Base-by-base conservation (phyloP, 768 basidiomycete genomes). In the Agaricus subrufescens region DNA sequence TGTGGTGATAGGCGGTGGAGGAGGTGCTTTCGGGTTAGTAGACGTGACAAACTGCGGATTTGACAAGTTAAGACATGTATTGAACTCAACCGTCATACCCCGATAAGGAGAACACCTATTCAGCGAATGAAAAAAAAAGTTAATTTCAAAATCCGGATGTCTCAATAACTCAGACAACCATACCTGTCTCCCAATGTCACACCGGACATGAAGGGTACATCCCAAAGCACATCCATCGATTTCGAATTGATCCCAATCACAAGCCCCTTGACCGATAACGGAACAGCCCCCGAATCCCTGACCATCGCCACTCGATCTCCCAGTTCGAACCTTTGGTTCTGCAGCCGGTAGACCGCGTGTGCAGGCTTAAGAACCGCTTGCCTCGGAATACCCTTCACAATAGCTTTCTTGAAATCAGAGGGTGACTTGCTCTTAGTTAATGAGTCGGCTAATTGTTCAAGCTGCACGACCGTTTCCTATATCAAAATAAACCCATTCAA, bases 271-370 rank as follows among this genome's bases (percentile, higher is more conserved):
- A 86, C 87, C 1, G 86, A 85, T 12, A 98, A 75, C 1, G 95
- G 94, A 0, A 98, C 95, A 34, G 88, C 85, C 29, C 95, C 95
- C 0, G 94, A 87, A 66, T 98, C 97, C 62, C 91, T 89, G 1
- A 98, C 94, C 91, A 96, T 97, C 15, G 88, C 89, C 38, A 98
- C 95, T 10, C 97, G 82, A 69, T 99, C 96, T 11, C 96, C 96
- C 5, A 98, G 78, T 0, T 78, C 74, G 66, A 98, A 99, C 11
- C 72, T 74, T 69, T 98, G 97, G 53, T 91, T 89, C 66, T 94
- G 93, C 7, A 98, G 76, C 25, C 94, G 87, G 65, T 92, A 94
- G 5, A 87, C 77, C 1, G 94, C 86, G 71, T 98, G 94, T 1
- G 86, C 74, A 8, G 97, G 97, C 67, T 98, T 98, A 58, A 98